Conservation (phyloP, 2,329 filamentous ascomycete species). For the Furcasterigmium sp. region DNA sequence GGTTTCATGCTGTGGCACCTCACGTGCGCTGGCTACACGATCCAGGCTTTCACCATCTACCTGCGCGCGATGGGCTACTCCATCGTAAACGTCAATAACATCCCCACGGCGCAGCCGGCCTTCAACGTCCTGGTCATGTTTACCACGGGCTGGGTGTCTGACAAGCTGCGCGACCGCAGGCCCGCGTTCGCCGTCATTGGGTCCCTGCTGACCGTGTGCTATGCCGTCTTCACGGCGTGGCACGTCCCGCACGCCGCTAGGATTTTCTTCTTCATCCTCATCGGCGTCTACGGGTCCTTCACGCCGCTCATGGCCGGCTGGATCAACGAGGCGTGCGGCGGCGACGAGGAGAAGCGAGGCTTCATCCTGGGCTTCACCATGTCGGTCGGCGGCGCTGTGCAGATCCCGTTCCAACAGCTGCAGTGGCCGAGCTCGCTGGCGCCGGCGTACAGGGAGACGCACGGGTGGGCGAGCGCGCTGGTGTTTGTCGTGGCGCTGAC, state of each 20-base stretch:
- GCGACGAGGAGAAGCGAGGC: conserved; percentile 1
- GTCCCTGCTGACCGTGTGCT: conserved; percentile 26
- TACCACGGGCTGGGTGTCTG: conserved; percentile 26
- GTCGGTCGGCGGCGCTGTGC: not conserved
- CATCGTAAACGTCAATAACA: conserved; percentile 36
- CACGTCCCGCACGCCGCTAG: conserved; percentile 26
- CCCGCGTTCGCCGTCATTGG: conserved; percentile 30
- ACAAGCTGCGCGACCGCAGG: conserved; percentile 27
- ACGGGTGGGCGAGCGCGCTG: conserved; percentile 27
- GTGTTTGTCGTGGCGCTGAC: conserved; percentile 25
- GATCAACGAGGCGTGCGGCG: conserved; percentile 1
- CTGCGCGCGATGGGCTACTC: conserved; percentile 28
- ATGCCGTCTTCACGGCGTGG: conserved; percentile 31
- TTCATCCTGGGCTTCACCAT: conserved; percentile 1
- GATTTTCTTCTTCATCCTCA: conserved; percentile 32
- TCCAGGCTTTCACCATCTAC: conserved; percentile 35
- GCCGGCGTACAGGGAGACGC: conserved; percentile 16
- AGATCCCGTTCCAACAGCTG: conserved; percentile 1
- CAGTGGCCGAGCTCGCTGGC: conserved; percentile 1
- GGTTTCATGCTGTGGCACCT: conserved; percentile 33
- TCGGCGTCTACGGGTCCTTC: conserved; percentile 34
- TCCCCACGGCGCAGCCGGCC: conserved; percentile 35
- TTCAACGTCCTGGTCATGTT: conserved; percentile 36
- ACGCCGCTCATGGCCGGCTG: conserved; percentile 20
- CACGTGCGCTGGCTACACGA: conserved; percentile 30